Evolutionary conservation across 202 grass and related monocot genomes (phyloP).

Genomic region (Panicum virgatum): DNA sequence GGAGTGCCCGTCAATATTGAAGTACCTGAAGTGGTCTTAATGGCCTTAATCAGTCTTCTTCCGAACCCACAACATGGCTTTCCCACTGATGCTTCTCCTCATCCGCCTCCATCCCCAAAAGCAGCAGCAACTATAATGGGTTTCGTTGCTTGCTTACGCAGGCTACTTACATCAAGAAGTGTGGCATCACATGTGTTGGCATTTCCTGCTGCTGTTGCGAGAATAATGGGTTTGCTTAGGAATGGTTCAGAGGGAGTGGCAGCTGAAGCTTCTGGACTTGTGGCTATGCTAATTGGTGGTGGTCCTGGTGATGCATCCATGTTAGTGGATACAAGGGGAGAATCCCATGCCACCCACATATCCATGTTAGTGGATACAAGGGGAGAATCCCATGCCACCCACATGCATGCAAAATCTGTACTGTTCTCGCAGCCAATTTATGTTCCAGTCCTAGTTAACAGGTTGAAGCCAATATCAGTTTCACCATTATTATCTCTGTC

Average conservation of each 20-base stretch:
- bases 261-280: conserved; percentile 91
- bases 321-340: conserved; percentile 87
- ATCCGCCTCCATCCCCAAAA: conserved; percentile 87
- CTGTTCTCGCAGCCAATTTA: conserved; percentile 73
- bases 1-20: conserved; percentile 86
- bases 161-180: conserved; percentile 86
- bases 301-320: conserved; percentile 82
- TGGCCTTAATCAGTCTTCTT: conserved; percentile 98
- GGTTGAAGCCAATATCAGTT: conserved; percentile 85
- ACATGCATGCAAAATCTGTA: conserved; percentile 98
- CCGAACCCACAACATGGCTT: conserved; percentile 68
- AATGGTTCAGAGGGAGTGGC: conserved; percentile 98
- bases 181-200: conserved; percentile 91
- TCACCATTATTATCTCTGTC: conserved; percentile 90
- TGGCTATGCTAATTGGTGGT: conserved; percentile 97
- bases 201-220: conserved; percentile 84
- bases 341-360: conserved; percentile 95
- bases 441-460: conserved; percentile 83
- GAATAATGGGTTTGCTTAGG: conserved; percentile 97
- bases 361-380: too few species aligned
- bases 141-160: conserved; percentile 89
- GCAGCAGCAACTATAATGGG: conserved; percentile 96
- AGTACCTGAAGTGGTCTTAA: conserved; percentile 93
- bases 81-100: conserved; percentile 78
- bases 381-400: conserved; percentile 95